Base-by-base conservation (phyloP, 106 monocot species). In the Ottelia alismoides region DNA sequence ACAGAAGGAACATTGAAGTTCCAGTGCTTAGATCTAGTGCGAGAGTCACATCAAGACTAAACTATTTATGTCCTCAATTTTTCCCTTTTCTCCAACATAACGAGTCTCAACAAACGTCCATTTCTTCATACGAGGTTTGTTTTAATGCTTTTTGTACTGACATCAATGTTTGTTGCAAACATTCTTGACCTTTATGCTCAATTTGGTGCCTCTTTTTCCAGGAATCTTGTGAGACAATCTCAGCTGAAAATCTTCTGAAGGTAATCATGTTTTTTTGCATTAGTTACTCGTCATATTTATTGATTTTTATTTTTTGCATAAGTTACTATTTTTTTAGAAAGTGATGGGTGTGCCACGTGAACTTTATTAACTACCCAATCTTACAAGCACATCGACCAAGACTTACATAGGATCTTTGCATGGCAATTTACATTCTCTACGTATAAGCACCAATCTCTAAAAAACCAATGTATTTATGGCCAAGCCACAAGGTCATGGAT, bases 191-290 rank as follows among this genome's bases (percentile, higher is more conserved):
- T n/a, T n/a, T n/a, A n/a, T n/a, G n/a, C n/a, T n/a, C n/a, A n/a
- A n/a, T n/a, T n/a, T n/a, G n/a, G n/a, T n/a, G n/a, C n/a, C n/a
- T n/a, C n/a, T n/a, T n/a, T n/a, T n/a, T n/a, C n/a, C n/a, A n/a
- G n/a, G n/a, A n/a, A 43, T 6, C 40, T 43, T 43, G 10, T 43
- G 40, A 43, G 40, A 43, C 16, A 52, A 54, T 83, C 59, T 70
- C 72, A 52, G 98, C 98, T 43, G 76, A 76, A 69, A 98, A 98
- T 74, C 89, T 98, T 62, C 69, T 98, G 2, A 98, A 98, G 90
- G 96, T 85, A 76, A 56, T 45, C 14, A 28, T 7, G 49, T 27
- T 3, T 61, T 5, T 62, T 31, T 30, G 22, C n/a, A 2, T 24
- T 44, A 45, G 22, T 44, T 20, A 51, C 1, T 51, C 16, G 52